Base-by-base conservation (phyloP, 2,329 filamentous ascomycete genomes). In the Fusarium sp. region DNA sequence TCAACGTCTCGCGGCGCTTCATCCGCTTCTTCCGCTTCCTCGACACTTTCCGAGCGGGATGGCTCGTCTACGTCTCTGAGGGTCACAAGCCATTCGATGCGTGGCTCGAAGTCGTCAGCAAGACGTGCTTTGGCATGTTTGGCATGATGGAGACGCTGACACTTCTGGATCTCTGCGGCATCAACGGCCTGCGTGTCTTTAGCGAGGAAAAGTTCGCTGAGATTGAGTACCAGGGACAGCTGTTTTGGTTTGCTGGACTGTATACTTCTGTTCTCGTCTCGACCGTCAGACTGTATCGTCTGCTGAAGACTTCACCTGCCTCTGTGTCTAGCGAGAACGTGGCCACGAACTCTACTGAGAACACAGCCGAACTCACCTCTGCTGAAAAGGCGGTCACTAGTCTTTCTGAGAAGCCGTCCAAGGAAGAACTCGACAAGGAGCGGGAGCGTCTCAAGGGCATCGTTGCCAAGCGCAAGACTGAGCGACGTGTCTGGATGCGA, bases 21-120 rank as follows among this genome's bases (percentile, higher is more conserved):
- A 82, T 92, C 71, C 86, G 90, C 11, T 78, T 90, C 54, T 89
- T 91, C 72, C 87, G 88, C 68, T 91, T 89, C 72, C 75, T 90
- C 48, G 85, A 87, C 41, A 81, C 80, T 44, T 88, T 91, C 65
- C 72, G 78, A 24, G 72, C 77, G 3, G 84, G 86, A 2, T 82
- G 80, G 70, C 70, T 72, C 3, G 70, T 79, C 28, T 85, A 79
- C 65, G 38, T 56, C 5, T 44, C 73, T 6, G 46, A 74, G 4
- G 54, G 63, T 9, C 69, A 70, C 9, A 71, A 69, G 35, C 59
- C 64, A 29, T 58, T 76, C 32, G 80, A 77, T 46, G 72, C 67
- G 25, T 82, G 77, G 76, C 76, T 91, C 3, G 84, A 87, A 34
- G 77, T 88, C 6, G 75, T 82, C 13, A 81, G 83, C 45, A 84